A percentile compares a stretch with the other conserved stretches of the same genome.
Evolutionary conservation across 176 grass and related monocot genomes (phyloP).

Genomic region (Carex littledalei): DNA sequence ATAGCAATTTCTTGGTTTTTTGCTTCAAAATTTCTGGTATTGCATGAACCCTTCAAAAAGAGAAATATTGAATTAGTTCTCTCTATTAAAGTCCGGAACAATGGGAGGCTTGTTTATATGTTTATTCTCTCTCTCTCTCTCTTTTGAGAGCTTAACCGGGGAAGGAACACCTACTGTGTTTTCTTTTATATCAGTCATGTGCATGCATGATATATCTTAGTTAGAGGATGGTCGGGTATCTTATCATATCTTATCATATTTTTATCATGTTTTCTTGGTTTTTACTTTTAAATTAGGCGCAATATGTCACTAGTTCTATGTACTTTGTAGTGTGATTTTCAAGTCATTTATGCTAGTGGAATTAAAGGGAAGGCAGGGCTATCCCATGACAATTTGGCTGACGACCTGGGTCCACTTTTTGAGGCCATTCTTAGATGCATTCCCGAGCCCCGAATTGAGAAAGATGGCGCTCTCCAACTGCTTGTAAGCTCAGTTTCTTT

Average conservation of each 20-base stretch:
- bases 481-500: conserved; percentile 50
- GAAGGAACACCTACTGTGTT: neutral
- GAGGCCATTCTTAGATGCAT: conserved; percentile 98
- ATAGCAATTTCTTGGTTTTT: neutral
- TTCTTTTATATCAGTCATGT: neutral
- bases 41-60: neutral
- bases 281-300: too few species aligned
- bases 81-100: neutral
- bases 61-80: neutral
- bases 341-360: conserved; percentile 91
- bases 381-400: conserved; percentile 66
- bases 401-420: conserved; percentile 96
- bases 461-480: conserved; percentile 83
- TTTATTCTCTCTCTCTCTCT: neutral
- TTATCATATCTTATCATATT: neutral
- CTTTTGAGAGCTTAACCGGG: neutral
- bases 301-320: conserved; percentile 1
- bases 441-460: conserved; percentile 88
- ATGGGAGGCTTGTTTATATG: neutral
- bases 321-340: conserved; percentile 84
- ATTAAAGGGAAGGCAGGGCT: conserved; percentile 91
- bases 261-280: conserved; percentile 1
- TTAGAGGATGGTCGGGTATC: neutral
- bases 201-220: neutral
- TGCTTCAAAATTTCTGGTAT: neutral